A percentile compares a stretch with the other conserved stretches of the same genome.
Conservation (phyloP, 2,329 filamentous ascomycete genomes). For the Pyricularia grisea region DNA sequence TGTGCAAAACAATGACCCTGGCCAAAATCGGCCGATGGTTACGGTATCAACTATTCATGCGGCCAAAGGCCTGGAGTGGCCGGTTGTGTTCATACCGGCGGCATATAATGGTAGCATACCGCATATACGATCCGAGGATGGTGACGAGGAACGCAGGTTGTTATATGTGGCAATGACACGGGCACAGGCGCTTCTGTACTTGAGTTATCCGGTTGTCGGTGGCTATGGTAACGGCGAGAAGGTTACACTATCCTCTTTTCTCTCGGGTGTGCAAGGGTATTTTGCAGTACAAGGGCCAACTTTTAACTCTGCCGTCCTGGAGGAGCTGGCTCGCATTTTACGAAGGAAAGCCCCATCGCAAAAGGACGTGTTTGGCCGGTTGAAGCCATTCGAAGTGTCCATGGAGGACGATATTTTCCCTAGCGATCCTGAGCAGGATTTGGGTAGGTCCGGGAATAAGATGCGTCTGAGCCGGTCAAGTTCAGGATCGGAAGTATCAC, state of each 20-base stretch:
- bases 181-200: conserved; percentile 75
- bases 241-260: conserved; percentile 62
- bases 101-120: conserved; percentile 87
- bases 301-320: conserved; percentile 52
- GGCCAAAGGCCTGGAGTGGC: conserved; percentile 94
- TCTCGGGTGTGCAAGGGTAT: conserved; percentile 43
- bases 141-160: conserved; percentile 77
- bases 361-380: conserved; percentile 38
- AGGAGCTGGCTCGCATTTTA: conserved; percentile 63
- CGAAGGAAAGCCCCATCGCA: conserved; percentile 49
- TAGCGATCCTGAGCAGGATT: conserved; percentile 43
- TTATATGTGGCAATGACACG: conserved; percentile 96
- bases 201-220: conserved; percentile 68
- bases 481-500: neutral
- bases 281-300: conserved; percentile 58
- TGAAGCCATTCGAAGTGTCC: conserved; percentile 41
- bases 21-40: conserved; percentile 51
- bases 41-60: conserved; percentile 96
- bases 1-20: conserved; percentile 53
- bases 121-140: conserved; percentile 76
- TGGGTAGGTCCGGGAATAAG: conserved; percentile 2
- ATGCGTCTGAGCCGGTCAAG: neutral
- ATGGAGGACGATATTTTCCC: conserved; percentile 63
- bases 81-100: conserved; percentile 84
- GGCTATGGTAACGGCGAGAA: conserved; percentile 46